Evolutionary conservation across 805 yeast genomes (phyloP).

Genomic region (Candida maltosa): DNA sequence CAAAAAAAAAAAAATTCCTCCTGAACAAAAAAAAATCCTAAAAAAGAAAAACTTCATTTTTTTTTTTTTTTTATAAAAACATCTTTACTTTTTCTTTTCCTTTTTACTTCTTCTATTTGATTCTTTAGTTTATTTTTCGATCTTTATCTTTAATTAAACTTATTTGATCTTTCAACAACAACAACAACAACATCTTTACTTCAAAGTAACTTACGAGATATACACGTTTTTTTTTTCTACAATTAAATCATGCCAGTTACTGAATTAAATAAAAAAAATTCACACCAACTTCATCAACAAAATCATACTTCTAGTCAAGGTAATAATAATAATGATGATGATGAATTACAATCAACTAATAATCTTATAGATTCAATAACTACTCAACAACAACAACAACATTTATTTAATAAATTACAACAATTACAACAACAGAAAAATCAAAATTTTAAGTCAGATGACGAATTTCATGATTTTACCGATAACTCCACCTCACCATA

Average conservation of each 20-base stretch:
- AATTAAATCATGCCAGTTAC: constrained; percentile 1
- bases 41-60: neutral
- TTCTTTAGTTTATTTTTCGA: neutral
- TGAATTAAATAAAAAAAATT: neutral
- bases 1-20: too few relatives aligned
- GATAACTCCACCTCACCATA: constrained; percentile 8
- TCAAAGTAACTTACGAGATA: neutral
- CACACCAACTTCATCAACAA: neutral
- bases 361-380: neutral
- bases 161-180: neutral
- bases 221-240: neutral
- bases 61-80: neutral
- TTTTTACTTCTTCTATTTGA: neutral
- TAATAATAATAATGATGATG: neutral
- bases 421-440: constrained; percentile 5
- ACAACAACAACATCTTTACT: neutral
- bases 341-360: neutral
- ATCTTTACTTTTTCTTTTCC: neutral
- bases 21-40: too few relatives aligned
- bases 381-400: constrained; percentile 6
- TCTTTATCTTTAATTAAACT: neutral
- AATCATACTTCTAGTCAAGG: neutral
- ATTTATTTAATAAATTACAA: constrained; percentile 2
- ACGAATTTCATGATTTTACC: constrained; percentile 3
- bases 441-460: neutral